Conservation (phyloP, 2,329 filamentous ascomycete species). For the Aspergillus sp. region DNA sequence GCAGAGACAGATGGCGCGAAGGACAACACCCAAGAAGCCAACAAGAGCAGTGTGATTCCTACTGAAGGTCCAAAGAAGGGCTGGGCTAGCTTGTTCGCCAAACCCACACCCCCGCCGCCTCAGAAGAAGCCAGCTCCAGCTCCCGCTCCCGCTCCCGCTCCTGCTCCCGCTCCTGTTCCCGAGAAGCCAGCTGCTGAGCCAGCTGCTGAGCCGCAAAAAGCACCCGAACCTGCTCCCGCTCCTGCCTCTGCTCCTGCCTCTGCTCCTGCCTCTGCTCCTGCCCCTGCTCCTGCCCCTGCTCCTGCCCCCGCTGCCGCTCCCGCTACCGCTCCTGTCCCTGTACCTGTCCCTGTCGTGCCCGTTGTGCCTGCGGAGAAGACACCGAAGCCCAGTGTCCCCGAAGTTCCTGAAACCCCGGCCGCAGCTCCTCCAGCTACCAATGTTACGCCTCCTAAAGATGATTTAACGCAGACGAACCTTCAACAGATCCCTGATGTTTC, state of each 20-base stretch:
- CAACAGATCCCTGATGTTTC: constrained; percentile 84
- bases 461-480: constrained; percentile 86
- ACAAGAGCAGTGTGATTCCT: constrained; percentile 31
- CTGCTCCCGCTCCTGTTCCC: constrained; percentile 20
- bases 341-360: constrained; percentile 22
- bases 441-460: constrained; percentile 68
- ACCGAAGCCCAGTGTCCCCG: constrained; percentile 25
- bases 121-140: constrained; percentile 36
- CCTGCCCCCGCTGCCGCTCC: constrained; percentile 33
- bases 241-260: constrained; percentile 22
- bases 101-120: constrained; percentile 47
- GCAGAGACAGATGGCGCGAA: constrained; percentile 13
- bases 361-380: constrained; percentile 31
- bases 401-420: constrained; percentile 27
- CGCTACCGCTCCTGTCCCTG: constrained; percentile 15
- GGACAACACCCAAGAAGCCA: constrained; percentile 7
- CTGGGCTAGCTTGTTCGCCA: constrained; percentile 74
- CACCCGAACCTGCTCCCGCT: constrained; percentile 4
- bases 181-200: not conserved
- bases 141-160: constrained; percentile 26
- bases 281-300: constrained; percentile 6
- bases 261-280: constrained; percentile 24
- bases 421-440: constrained; percentile 37
- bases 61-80: constrained; percentile 38
- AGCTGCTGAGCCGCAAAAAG: not conserved